Base-by-base conservation (phyloP, 495 filamentous ascomycete genomes). In the Talaromyces nanjingensis region DNA sequence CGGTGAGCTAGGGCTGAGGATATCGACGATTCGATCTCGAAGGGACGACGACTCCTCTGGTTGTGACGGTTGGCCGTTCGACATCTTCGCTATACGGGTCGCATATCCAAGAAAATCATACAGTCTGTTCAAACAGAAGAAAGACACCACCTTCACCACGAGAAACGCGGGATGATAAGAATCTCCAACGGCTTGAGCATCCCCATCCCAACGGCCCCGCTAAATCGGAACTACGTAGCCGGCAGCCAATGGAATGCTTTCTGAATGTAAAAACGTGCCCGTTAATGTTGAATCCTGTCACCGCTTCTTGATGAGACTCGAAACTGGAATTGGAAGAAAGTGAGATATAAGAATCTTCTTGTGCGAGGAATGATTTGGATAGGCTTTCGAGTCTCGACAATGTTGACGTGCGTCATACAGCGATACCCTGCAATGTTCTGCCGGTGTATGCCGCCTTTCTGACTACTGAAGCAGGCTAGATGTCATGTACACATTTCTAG, bases 11-110 rank as follows among this genome's bases (percentile, higher is more conserved):
- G 64, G 39, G 60, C 73, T 73, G 61, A 81, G 75, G 54, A 76
- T 65, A 52, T 76, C 68, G 58, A 74, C 57, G 31, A 79, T 65
- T n/a, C 74, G 72, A 62, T 76, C 72, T 54, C 71, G 75, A 42
- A 77, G 66, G 33, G 75, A 74, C 45, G 72, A 73, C 62, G 62
- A 37, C 29, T 64, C 63, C 16, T 59, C 63, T 6, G 27, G 24
- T 52, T 29, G 55, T 45, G 62, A 59, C 25, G 39, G 31, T 33
- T 33, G 60, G 9, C 47, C 45, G n/a, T 62, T 53, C 6, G 60
- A 53, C 60, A 62, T 62, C 9, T 54, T n/a, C 12, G 45, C 47
- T 62, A 49, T 34, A 20, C 11, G 29, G 18, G 20, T 20, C 56
- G 56, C 56, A 59, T 59, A 59, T 33, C 24, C 31, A 37, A n/a